Base-by-base conservation (phyloP, 2,329 filamentous ascomycete species). In the Pyricularia pennisetigena region DNA sequence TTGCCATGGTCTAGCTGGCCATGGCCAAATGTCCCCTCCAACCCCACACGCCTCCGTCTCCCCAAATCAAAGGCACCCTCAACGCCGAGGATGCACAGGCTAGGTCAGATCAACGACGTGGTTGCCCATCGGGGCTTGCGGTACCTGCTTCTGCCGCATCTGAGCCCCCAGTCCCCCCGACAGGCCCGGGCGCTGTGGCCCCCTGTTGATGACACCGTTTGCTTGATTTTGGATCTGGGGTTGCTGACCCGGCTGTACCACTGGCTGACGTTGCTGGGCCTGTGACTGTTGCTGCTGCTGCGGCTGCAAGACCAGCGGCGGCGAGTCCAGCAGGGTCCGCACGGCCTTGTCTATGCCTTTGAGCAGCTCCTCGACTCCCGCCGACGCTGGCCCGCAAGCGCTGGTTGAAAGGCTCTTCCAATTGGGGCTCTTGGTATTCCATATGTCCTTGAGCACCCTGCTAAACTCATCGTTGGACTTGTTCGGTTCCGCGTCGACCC, bases 371-470 rank as follows among this genome's bases (percentile, higher is more conserved):
- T 82, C 81, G 32, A 83, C 79, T 9, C 83, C 80, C 54, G 77
- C 77, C 35, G 76, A 32, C 75, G 70, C 74, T 76, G 6, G 79
- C 69, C 57, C 82, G 7, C 83, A 83, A 2, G 82, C 84, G 67
- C 83, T 79, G 3, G 77, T 79, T 49, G 75, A 73, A 64, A 87
- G 79, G 1, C 84, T 83, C 57, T 77, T 75, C 82, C 84, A 86
- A 24, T 78, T 78, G 2, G 77, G 71, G 12, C 82, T 83, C 65
- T 75, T 77, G 16, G 76, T 74, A 16, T 79, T 76, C 80, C 83
- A 86, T 4, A 86, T 75, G 3, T 77, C 71, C 70, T 78, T 79
- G 68, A 86, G 75, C 6, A 78, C 75, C 63, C 72, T 71, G 68
- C 79, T 76, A 57, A 85, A 74, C 67, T 78, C 73, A 71, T 76